phyloP scores from a whole-genome alignment of 768 basidiomycete genomes.

The Pisolithus microcarpus region DNA sequence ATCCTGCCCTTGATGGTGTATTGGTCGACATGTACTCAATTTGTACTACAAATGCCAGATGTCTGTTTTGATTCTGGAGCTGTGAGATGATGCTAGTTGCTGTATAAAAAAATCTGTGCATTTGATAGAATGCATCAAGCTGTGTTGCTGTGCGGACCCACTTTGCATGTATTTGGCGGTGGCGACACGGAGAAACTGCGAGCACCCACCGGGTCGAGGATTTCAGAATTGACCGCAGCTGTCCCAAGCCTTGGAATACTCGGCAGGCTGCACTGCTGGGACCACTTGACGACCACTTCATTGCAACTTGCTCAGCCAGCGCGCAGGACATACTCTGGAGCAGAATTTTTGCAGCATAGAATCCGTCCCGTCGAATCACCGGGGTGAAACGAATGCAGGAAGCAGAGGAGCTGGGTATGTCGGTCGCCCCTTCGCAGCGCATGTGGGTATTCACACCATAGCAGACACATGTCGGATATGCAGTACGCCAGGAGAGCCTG shows the following conservation, averaged over 20 bases:
- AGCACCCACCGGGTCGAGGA: background rate
- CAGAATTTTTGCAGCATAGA: background rate
- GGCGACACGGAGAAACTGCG: background rate
- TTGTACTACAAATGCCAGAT: too few relatives aligned
- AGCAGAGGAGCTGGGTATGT: slow-evolving; percentile 46
- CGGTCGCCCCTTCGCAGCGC: background rate
- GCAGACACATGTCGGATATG: slow-evolving; percentile 94
- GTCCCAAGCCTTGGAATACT: background rate
- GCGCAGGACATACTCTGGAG: background rate
- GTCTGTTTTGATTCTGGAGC: too few relatives aligned
- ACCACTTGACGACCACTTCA: background rate
- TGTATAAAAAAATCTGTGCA: background rate
- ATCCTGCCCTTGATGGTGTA: background rate
- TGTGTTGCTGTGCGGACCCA: background rate
- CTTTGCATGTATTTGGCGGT: background rate
- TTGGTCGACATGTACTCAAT: background rate
- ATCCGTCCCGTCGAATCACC: background rate
- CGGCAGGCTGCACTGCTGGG: background rate
- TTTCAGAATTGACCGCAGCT: background rate
- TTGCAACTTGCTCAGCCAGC: background rate
- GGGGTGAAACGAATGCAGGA: slow-evolving; percentile 37
- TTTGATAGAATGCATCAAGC: too few relatives aligned
- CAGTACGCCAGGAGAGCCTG: slow-evolving; percentile 83
- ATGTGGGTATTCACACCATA: slow-evolving; percentile 7
- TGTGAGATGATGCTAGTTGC: too few relatives aligned